These are phyloP conservation scores for Amniculicola lignicola DNA, from an alignment of 495 filamentous ascomycete species.

Conservation along the genomic window DNA sequence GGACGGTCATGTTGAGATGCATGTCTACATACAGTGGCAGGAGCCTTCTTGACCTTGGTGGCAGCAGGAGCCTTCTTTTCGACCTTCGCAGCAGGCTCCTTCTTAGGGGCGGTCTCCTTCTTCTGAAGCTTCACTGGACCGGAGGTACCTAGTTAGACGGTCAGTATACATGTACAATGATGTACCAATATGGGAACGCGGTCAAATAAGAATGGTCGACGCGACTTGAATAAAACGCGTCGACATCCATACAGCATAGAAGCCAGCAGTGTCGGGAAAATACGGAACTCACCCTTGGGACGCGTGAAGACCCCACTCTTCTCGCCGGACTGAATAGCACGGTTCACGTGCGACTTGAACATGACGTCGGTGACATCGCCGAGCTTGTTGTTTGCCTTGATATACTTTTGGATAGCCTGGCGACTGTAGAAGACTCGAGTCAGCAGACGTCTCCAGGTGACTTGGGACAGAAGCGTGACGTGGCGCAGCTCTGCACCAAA, in stretches of 20 bases:
- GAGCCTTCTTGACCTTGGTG: constrained; percentile 52
- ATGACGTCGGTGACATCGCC: constrained; percentile 60
- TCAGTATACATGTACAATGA: constrained; percentile 44
- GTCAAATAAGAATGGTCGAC: constrained; percentile 1
- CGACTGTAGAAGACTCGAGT: constrained; percentile 62
- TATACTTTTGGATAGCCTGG: constrained; percentile 96
- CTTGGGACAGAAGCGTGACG: constrained; percentile 27
- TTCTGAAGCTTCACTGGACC: constrained; percentile 96
- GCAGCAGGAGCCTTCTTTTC: constrained; percentile 49
- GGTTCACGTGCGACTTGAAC: constrained; percentile 93
- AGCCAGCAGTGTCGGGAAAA: neutral
- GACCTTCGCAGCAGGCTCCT: constrained; percentile 33
- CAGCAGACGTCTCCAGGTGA: constrained; percentile 31
- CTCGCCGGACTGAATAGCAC: constrained; percentile 82
- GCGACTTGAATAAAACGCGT: constrained; percentile 7
- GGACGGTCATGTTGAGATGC: neutral
- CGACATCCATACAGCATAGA: constrained; percentile 12
- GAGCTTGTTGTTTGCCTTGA: constrained; percentile 91
- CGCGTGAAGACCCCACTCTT: constrained; percentile 86
- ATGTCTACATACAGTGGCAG: constrained; percentile 47
- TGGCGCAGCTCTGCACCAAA: constrained; percentile 16
- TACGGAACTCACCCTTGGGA: constrained; percentile 77
- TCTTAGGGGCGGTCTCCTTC: constrained; percentile 54
- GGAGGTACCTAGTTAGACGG: constrained; percentile 64
- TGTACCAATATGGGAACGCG: too few species aligned